Evolutionary conservation across 75 land plant species (phyloP).

Genomic region (Cupressus sempervirens): DNA sequence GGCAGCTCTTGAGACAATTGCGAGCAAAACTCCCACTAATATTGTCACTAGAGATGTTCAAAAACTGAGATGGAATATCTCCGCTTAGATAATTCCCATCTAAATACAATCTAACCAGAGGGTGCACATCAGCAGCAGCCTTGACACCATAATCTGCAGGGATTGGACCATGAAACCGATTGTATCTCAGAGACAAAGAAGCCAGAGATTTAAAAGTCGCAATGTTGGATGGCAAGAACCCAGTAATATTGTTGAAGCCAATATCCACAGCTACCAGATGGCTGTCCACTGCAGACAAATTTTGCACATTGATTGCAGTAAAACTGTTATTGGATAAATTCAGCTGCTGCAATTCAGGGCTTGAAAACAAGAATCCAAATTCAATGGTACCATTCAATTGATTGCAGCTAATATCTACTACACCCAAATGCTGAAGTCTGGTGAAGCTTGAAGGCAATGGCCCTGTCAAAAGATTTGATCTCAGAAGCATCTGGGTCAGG

Average conservation of each 20-base stretch:
- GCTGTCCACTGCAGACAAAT: too few relatives aligned
- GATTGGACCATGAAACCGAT: slow-evolving; percentile 49
- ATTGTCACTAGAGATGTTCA: slow-evolving; percentile 7
- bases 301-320: too few relatives aligned
- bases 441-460: neutral
- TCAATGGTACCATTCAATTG: slow-evolving; percentile 22
- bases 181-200: slow-evolving; percentile 51
- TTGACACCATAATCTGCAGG: slow-evolving; percentile 36
- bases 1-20: slow-evolving; percentile 59
- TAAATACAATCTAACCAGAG: slow-evolving; percentile 30
- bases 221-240: too few relatives aligned
- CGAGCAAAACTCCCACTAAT: slow-evolving; percentile 48
- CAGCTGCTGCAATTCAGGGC: too few relatives aligned
- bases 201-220: slow-evolving; percentile 22
- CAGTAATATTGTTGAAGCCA: too few relatives aligned
- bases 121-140: slow-evolving; percentile 8
- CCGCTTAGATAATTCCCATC: slow-evolving; percentile 71
- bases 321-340: too few relatives aligned
- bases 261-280: too few relatives aligned
- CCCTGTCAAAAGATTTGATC: slow-evolving; percentile 13
- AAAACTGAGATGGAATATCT: slow-evolving; percentile 32
- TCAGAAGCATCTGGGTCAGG: slow-evolving; percentile 14
- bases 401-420: neutral
- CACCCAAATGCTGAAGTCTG: slow-evolving; percentile 13
- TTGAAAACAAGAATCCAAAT: too few relatives aligned